Conservation (phyloP, 1,139 yeast genomes). For the Lodderomyces pseudojiufengensis region DNA sequence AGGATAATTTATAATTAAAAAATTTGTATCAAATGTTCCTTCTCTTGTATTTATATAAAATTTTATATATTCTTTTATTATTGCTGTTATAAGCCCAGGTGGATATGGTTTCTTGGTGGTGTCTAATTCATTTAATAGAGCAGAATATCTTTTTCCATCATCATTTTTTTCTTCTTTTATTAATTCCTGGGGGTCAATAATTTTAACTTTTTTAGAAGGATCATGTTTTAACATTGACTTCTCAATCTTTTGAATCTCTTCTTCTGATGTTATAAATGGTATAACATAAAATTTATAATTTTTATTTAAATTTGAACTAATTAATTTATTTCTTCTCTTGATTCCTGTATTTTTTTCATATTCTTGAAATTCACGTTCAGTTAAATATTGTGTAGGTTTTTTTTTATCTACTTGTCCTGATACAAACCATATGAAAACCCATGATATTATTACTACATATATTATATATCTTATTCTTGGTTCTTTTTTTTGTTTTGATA, state of each 20-base stretch:
- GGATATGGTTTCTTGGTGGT: conserved; percentile 41
- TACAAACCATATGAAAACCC: conserved; percentile 51
- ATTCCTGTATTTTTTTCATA: conserved; percentile 50
- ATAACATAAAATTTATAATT: conserved; percentile 41
- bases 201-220: conserved; percentile 34
- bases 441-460: conserved; percentile 48
- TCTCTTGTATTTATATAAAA: conserved; percentile 37
- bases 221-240: conserved; percentile 16
- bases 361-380: conserved; percentile 58
- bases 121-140: conserved; percentile 39
- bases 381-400: conserved; percentile 42
- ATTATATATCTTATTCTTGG: conserved; percentile 50
- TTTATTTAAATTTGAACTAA: conserved; percentile 25
- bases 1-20: conserved; percentile 53
- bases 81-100: conserved; percentile 55
- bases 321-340: conserved; percentile 49
- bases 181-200: conserved; percentile 45
- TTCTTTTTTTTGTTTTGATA: conserved; percentile 11
- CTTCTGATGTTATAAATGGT: conserved; percentile 34
- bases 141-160: conserved; percentile 39
- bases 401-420: conserved; percentile 52
- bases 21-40: conserved; percentile 42
- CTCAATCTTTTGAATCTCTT: conserved; percentile 19
- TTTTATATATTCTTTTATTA: conserved; percentile 46
- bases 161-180: conserved; percentile 41